Base-by-base conservation (phyloP, 2,329 filamentous ascomycete genomes). In the Stemphylium beticola region DNA sequence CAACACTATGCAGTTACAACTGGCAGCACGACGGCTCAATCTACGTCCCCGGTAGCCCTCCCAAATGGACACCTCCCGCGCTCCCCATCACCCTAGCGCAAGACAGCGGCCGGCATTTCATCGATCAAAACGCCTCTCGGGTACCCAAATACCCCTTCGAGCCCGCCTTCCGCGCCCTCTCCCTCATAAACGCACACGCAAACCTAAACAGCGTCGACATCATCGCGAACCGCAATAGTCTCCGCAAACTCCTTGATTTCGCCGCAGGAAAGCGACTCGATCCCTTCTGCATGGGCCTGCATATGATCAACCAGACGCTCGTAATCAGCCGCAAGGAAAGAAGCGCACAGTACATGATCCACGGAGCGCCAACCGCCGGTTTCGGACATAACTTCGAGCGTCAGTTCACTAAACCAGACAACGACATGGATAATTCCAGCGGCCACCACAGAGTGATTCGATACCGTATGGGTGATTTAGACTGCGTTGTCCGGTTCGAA, bases 331-430 rank as follows among this genome's bases (percentile, higher is more conserved):
- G 72, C 4, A 68, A 66, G 39, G 71, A 71, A 33, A 43, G 48
- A 33, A 60, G 49, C 12, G 50, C 61, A 22, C 12, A 49, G 55
- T 26, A 48, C 33, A 60, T 64, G 46, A 55, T 64, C 12, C 43
- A 60, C 18, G 58, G 61, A 14, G 4, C 38, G 17, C 43, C 44
- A 2, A 49, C 62, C 20, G 45, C 60, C 9, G 69, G 69, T 12
- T 76, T 67, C 43, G 73, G 73, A 2, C 65, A 70, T 46, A 64
- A 39, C 18, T 75, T 77, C 42, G 73, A 74, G 48, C 49, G 61
- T 12, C 45, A 45, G 0, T 70, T 72, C 44, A 72, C 69, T 0
- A 61, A 44, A 14, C 55, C 57, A 6, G 47, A 64, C 7, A 15
- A 48, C 7, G 61, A 51, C 3, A 41, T 72, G 15, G 45, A 64